Percentiles rank a stretch among this genome's conserved stretches.
phyloP scores from a whole-genome alignment of 805 yeast species.

The Metschnikowia lachancei region DNA sequence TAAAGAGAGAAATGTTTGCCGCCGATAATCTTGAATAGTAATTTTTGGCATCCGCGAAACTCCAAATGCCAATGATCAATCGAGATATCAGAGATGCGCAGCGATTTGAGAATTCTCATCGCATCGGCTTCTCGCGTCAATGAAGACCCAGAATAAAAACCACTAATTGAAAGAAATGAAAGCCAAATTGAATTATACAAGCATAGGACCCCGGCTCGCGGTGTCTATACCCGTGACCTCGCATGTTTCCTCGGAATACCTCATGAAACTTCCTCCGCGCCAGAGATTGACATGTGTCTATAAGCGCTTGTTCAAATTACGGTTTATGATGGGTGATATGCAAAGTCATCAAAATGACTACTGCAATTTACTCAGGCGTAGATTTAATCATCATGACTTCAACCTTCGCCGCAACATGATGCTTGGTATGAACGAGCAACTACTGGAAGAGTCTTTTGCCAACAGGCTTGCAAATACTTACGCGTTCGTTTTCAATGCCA shows the following conservation, averaged over 20 bases:
- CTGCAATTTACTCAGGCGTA: constrained; percentile 25
- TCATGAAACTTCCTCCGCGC: constrained; percentile 10
- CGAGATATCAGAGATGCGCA: background rate
- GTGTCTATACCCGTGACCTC: constrained; percentile 9
- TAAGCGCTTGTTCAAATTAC: constrained; percentile 32
- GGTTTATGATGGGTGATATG: constrained; percentile 25
- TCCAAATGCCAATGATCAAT: background rate
- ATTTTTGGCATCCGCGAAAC: background rate
- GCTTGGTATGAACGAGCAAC: constrained; percentile 4
- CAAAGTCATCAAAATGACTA: constrained; percentile 17
- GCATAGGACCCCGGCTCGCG: constrained; percentile 13
- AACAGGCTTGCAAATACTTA: constrained; percentile 18
- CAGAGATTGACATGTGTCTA: constrained; percentile 20
- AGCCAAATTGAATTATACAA: constrained; percentile 7
- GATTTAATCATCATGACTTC: constrained; percentile 17
- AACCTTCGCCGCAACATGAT: constrained; percentile 13
- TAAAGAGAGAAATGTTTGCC: background rate
- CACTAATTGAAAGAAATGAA: background rate
- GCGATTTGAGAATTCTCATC: background rate
- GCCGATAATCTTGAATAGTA: background rate
- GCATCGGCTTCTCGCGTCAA: background rate
- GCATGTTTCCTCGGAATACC: constrained; percentile 9
- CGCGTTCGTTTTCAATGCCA: constrained; percentile 20
- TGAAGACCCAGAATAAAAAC: background rate
- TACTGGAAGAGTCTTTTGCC: constrained; percentile 7